Evolutionary conservation across 2,329 filamentous ascomycete species (phyloP), one percentile per base, ranked within the genome.

Genomic region (Alternaria triticina): DNA sequence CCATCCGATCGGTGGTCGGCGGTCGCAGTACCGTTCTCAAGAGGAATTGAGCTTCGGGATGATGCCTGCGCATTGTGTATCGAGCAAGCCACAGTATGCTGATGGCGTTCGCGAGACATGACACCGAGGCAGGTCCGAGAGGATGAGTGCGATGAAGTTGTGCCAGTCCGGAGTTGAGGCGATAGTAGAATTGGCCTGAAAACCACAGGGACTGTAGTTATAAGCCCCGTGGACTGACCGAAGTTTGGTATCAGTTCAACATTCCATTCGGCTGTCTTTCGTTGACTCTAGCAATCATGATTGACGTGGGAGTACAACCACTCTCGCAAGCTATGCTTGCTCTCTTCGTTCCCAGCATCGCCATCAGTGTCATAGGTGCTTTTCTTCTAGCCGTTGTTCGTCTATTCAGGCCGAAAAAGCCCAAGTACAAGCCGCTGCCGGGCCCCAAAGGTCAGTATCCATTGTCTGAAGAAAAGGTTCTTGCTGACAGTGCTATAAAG

Each of bases 301-400:
- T 22, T 20, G 20, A 50, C n/a, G n/a, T n/a, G 4, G 15, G 23
- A 9, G 33, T 57, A 12, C 55, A 57, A 22, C 25, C 55, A 20
- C 28, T 28, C 13, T 57, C 55, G 9, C 55, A 57, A 36, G 28
- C 55, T 28, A 4, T 57, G 45, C 55, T 50, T 50, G 50, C 55
- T 15, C 11, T 43, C 7, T 50, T 57, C 8, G 30, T 47, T 20
- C 55, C 55, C 13, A 36, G 28, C 28, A 50, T 57, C 36, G 55
- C 45, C 22, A 40, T 57, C 13, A 57, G 55, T 43, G 22, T 50
- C 30, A 50, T 57, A 8, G 47, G 55, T 20, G 55, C 55, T 13
- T 11, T 57, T 57, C 55, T 57, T 57, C 36, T 47, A 17, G 45
- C 28, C 15, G 22, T 47, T 10, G 43, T 57, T 17, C 55, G 55